Evolutionary conservation across 2,329 filamentous ascomycete species (phyloP), one percentile per base, ranked within the genome.

Genomic region (Paecilomyces niveus): DNA sequence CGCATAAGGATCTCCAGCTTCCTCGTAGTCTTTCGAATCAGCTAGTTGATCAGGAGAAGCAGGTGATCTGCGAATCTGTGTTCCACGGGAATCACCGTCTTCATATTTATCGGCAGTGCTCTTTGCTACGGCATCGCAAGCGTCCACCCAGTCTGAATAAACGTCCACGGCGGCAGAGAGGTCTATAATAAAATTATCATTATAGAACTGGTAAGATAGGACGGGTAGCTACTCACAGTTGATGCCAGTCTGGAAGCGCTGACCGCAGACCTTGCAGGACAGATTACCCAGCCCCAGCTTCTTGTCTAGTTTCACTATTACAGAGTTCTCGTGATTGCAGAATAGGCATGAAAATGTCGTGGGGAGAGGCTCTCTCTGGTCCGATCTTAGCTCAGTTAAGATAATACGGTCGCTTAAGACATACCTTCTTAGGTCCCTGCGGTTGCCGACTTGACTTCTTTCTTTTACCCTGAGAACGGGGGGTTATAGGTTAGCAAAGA

Each of bases 101-200:
- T 72, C 71, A 53, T 72, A 71, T 54, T 69, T 69, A 55, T 68
- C 70, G 49, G 78, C 80, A 21, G 81, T 79, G 60, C 86, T 81
- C 68, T 89, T 87, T 15, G 86, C 86, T 54, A 89, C 87, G 5
- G 84, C 81, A 70, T 90, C 88, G 71, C 87, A 89, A n/a, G 94
- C 94, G 76, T 99, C 94, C 63, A 99, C 90, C 94, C 94, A 99
- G 74, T 97, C 94, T 33, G 90, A 90, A 71, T 99, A 99, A 7
- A 99, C 93, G 72, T 99, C 94, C 53, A 99, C 92, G 0, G 91
- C 85, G 13, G 89, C 90, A 26, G 90, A 95, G 26, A 97, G 85
- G 74, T 95, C 91, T 96, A 18, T n/a, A 45, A 18, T 18, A 45
- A 21, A 8, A 39, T 5, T 18, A 18, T 45, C 18, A 45, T 21